Base-by-base conservation (phyloP, 495 filamentous ascomycete species). In the Arthonia radiata region DNA sequence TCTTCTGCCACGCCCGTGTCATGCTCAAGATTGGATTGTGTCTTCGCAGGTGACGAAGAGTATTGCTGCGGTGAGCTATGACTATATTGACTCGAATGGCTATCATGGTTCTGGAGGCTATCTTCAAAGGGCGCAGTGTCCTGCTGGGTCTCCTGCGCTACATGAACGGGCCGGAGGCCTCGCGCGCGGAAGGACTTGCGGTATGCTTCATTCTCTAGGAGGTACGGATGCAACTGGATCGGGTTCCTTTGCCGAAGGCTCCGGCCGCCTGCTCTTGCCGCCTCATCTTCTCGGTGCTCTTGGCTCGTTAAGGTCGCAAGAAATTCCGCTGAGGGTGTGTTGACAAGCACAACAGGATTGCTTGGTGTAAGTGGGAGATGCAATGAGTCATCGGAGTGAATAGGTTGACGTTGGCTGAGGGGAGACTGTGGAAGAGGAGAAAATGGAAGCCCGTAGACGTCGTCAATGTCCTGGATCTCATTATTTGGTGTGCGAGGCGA, bases 211-310 rank as follows among this genome's bases (percentile, higher is more conserved):
- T 57, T 57, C 37, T 81, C 74, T 4, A 73, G 37, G 2, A 61
- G 42, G 40, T 78, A 81, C 0, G 74, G 74, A 35, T 76, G 70
- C 27, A 77, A 44, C 38, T 82, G 75, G 17, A 77, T 77, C 2
- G 71, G 63, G 29, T 75, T 78, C 29, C 75, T 56, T 14, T 71
- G 59, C 16, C 75, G 57, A 10, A 82, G 44, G n/a, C n/a, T n/a
- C n/a, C n/a, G n/a, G n/a, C n/a, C n/a, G n/a, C n/a, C n/a, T n/a
- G n/a, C n/a, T n/a, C n/a, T n/a, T n/a, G n/a, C 11, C 19, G 19
- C 11, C 19, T 22, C 11, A 7, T 11, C 19, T 22, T 22, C 11
- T 11, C 19, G 11, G 19, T 6, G 11, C 11, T 22, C 19, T 22
- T 11, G 6, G 19, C 19, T 11, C 6, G 19, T 11, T 7, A 22